These are phyloP conservation scores for Podaxis sp. DNA, from an alignment of 768 basidiomycete species.

Conservation along the genomic window DNA sequence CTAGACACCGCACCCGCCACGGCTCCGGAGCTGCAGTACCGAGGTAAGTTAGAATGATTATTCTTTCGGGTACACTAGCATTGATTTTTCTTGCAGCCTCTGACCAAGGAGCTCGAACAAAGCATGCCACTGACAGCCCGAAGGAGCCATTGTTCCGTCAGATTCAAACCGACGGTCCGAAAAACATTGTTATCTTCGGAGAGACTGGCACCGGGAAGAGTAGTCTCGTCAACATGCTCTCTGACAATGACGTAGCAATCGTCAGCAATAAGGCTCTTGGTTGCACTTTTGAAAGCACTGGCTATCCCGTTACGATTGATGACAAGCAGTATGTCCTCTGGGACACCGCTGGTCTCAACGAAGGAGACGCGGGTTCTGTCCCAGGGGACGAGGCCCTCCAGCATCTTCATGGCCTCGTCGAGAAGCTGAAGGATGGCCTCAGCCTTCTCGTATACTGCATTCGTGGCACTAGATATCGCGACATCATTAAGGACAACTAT, in stretches of 20 bases:
- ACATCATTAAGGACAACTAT: constrained; percentile 15
- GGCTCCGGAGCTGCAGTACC: too few relatives aligned
- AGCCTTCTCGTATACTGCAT: constrained; percentile 38
- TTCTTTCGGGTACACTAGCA: too few relatives aligned
- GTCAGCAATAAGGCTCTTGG: constrained; percentile 33
- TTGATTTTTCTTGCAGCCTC: not conserved
- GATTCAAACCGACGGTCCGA: not conserved
- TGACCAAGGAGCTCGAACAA: not conserved
- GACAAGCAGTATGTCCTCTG: constrained; percentile 27
- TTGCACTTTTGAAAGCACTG: constrained; percentile 33
- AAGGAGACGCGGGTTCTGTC: constrained; percentile 26
- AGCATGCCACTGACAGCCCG: not conserved
- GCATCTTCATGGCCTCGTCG: constrained; percentile 30
- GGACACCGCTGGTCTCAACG: constrained; percentile 43
- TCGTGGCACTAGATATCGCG: constrained; percentile 7
- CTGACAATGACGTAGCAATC: constrained; percentile 25
- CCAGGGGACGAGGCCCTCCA: constrained; percentile 22
- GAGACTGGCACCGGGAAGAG: constrained; percentile 42
- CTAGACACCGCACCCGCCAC: too few relatives aligned
- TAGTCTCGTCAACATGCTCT: constrained; percentile 42
- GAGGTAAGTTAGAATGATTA: too few relatives aligned
- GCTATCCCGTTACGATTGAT: constrained; percentile 27
- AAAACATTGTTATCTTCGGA: constrained; percentile 40
- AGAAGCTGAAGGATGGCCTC: constrained; percentile 33
- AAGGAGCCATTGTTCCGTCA: constrained; percentile 7